phyloP scores from a whole-genome alignment of 148 eudicot genomes.

The Tetragonia tetragonoides region DNA sequence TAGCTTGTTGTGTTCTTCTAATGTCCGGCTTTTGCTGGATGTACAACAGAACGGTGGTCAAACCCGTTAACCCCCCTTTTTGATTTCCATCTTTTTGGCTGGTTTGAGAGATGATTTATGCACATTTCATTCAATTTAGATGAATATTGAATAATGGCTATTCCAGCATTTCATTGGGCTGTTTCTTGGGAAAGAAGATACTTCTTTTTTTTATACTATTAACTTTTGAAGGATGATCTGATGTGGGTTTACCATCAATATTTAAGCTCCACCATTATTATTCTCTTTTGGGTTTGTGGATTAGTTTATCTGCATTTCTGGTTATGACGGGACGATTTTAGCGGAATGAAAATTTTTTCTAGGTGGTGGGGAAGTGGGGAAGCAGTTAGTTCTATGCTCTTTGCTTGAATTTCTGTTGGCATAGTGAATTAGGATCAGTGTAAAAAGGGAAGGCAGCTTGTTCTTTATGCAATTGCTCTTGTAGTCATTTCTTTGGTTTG shows the following conservation, averaged over 20 bases:
- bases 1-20: neutral
- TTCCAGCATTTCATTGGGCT: neutral
- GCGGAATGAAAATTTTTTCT: neutral
- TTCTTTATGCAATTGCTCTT: neutral
- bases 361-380: neutral
- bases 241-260: neutral
- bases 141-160: no score
- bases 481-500: neutral
- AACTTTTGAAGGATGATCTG: neutral
- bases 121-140: neutral
- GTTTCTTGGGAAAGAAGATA: neutral
- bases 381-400: neutral
- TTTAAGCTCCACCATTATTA: neutral
- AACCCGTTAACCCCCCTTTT: no score
- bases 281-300: constrained; percentile 34
- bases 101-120: neutral
- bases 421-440: neutral
- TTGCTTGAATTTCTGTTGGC: neutral
- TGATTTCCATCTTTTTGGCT: neutral
- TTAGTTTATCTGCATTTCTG: neutral
- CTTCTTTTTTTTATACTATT: neutral
- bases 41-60: no score
- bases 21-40: no score
- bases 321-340: neutral
- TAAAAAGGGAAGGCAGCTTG: neutral